Percentiles rank a stretch among this genome's conserved stretches.
Conservation (phyloP, 2,329 filamentous ascomycete species). For the Apiospora kogelbergensis region DNA sequence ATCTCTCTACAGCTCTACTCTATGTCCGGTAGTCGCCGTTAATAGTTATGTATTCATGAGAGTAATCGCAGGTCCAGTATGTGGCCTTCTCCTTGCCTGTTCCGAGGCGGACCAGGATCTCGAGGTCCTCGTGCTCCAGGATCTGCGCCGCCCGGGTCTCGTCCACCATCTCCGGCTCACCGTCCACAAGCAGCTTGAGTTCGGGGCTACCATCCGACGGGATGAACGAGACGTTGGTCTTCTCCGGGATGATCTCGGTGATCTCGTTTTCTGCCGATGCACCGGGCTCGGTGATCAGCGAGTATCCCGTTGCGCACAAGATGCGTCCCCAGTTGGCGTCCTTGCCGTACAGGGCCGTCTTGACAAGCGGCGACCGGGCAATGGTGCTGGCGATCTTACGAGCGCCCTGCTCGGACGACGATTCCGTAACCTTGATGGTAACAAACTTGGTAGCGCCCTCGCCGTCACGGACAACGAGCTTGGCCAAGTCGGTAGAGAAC, state of each 20-base stretch:
- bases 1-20: background rate
- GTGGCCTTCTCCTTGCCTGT: slow-evolving; percentile 67
- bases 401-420: slow-evolving; percentile 67
- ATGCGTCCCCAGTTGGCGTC: slow-evolving; percentile 99
- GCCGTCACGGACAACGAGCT: slow-evolving; percentile 92
- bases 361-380: slow-evolving; percentile 88
- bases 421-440: slow-evolving; percentile 80
- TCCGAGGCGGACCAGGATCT: slow-evolving; percentile 74
- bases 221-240: slow-evolving; percentile 77
- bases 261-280: slow-evolving; percentile 55
- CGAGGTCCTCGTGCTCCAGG: slow-evolving; percentile 73
- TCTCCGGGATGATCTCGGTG: slow-evolving; percentile 61
- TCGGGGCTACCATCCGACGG: slow-evolving; percentile 75
- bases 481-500: slow-evolving; percentile 82
- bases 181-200: slow-evolving; percentile 73
- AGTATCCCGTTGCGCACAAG: slow-evolving; percentile 89
- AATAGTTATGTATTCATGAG: slow-evolving; percentile 74
- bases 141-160: slow-evolving; percentile 77
- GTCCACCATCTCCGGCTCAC: slow-evolving; percentile 78
- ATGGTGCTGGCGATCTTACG: slow-evolving; percentile 83
- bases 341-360: slow-evolving; percentile 94
- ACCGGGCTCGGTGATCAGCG: slow-evolving; percentile 60
- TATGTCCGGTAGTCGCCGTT: slow-evolving; percentile 69
- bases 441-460: slow-evolving; percentile 99
- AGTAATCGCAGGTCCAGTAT: slow-evolving; percentile 87